Evolutionary conservation across 2,329 filamentous ascomycete species (phyloP).

Genomic region (Calycina herbarum): DNA sequence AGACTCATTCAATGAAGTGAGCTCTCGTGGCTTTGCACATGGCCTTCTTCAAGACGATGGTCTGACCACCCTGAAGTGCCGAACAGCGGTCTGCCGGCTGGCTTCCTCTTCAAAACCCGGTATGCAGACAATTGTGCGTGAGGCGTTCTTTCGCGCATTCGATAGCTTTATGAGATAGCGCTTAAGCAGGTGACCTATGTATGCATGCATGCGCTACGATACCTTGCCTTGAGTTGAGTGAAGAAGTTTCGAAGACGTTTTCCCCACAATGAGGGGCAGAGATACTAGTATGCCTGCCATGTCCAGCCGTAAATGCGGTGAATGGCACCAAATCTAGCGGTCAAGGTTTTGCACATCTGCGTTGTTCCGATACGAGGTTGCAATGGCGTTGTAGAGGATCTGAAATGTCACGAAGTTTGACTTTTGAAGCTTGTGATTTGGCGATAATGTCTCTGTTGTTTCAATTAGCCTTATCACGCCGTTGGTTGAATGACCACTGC

Average conservation of each 20-base stretch:
- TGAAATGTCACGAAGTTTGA: background rate
- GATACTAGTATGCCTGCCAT: background rate
- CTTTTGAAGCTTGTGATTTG: background rate
- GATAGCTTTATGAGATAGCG: slow-evolving; percentile 24
- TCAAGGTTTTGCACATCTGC: slow-evolving; percentile 5
- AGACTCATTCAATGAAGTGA: background rate
- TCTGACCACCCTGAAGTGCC: slow-evolving; percentile 13
- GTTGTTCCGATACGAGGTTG: slow-evolving; percentile 7
- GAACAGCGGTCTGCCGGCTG: slow-evolving; percentile 24
- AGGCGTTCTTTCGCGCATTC: slow-evolving; percentile 13
- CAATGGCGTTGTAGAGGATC: background rate
- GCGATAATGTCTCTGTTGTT: background rate
- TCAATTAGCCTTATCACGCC: slow-evolving; percentile 1
- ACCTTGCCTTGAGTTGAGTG: slow-evolving; percentile 8
- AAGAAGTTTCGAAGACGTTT: background rate
- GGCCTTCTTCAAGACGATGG: slow-evolving; percentile 8
- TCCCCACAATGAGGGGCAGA: slow-evolving; percentile 1
- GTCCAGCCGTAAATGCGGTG: background rate
- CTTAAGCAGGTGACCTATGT: slow-evolving; percentile 28
- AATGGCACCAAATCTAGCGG: slow-evolving; percentile 4
- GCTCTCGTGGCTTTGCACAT: slow-evolving; percentile 10
- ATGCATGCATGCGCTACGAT: too few species aligned
- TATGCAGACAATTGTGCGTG: slow-evolving; percentile 13
- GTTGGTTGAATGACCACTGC: background rate
- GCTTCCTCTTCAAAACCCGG: slow-evolving; percentile 15